A percentile compares a stretch with the other conserved stretches of the same genome.
phyloP scores from a whole-genome alignment of 768 basidiomycete species.

The Suillus subluteus region DNA sequence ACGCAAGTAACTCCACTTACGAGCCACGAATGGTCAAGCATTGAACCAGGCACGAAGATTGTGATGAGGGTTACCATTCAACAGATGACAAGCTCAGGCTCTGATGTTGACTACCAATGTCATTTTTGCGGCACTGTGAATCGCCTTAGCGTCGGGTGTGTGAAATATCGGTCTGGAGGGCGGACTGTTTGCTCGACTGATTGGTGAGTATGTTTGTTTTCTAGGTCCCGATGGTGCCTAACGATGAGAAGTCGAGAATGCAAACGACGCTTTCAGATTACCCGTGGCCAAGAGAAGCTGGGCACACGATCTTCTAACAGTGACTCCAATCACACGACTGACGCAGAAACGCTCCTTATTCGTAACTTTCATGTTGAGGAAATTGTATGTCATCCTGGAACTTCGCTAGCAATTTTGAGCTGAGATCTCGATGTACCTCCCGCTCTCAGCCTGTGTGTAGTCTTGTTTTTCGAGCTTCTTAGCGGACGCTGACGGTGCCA shows the following conservation, averaged over 20 bases:
- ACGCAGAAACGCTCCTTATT: no score
- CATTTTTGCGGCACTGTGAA: conserved; percentile 18
- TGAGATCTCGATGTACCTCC: no score
- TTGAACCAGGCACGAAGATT: conserved; percentile 28
- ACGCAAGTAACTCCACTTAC: conserved; percentile 27
- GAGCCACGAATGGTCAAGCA: conserved; percentile 26
- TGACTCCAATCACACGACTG: no score
- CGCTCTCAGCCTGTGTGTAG: no score
- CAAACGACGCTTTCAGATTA: conserved; percentile 32
- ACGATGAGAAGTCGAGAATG: conserved; percentile 23
- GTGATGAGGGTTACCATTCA: conserved; percentile 30
- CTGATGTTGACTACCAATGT: conserved; percentile 20
- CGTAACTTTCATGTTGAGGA: no score
- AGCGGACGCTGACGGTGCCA: no score
- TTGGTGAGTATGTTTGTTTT: conserved; percentile 18
- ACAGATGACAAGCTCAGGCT: conserved; percentile 9
- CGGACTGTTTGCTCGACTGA: conserved; percentile 28
- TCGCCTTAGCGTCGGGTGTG: neutral
- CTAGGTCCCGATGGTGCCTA: conserved; percentile 4
- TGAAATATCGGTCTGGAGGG: conserved; percentile 9
- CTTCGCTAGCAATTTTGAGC: no score
- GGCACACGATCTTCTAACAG: neutral
- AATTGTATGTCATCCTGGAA: no score
- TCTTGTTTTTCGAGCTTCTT: no score
- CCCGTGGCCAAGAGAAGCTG: neutral